Base-by-base conservation (phyloP, 768 basidiomycete genomes). In the Termitomyces sp. region DNA sequence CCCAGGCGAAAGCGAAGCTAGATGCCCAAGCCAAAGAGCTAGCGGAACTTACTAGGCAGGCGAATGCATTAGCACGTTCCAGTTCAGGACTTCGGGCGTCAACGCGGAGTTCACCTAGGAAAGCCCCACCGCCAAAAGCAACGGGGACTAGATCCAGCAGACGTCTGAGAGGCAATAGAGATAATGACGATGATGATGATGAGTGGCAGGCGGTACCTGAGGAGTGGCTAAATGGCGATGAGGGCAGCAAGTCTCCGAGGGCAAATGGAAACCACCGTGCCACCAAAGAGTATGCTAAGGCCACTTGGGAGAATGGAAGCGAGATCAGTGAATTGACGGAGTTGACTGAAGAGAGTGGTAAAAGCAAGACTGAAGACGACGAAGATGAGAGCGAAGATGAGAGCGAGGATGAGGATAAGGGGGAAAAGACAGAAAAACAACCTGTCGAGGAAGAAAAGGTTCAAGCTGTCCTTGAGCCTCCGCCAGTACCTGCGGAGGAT, bases 151-250 rank as follows among this genome's bases (percentile, higher is more conserved):
- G 89, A 28, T 66, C 82, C 3, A 92, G 90, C 65, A 80, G 84
- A 1, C 78, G 90, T 43, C 68, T 92, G 59, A 75, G 87, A 45
- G 85, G 84, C 16, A 57, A 84, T 6, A 84, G 80, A 3, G 68
- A 72, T 44, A 77, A 81, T 20, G 85, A n/a, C 8, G n/a, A 72
- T 45, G 78, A 71, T 43, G 78, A 82, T n/a, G 85, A 84, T 3
- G 86, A 83, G 63, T 93, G 90, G 92, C 88, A 93, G 70, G 76
- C 81, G 56, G 80, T 93, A 26, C 92, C 91, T 0, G 80, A 85
- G 9, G 90, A 90, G 65, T 92, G 90, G 90, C 65, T 87, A 58
- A 66, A 77, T 57, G 58, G 40, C 6, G 54, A 58, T 30, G 53
- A 57, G 54, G 53, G 58, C 14, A 51, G 45, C 45, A 65, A 40